These are phyloP conservation scores for Paraphoma chrysanthemicola DNA, from an alignment of 2,329 filamentous ascomycete species.

Conservation along the genomic window DNA sequence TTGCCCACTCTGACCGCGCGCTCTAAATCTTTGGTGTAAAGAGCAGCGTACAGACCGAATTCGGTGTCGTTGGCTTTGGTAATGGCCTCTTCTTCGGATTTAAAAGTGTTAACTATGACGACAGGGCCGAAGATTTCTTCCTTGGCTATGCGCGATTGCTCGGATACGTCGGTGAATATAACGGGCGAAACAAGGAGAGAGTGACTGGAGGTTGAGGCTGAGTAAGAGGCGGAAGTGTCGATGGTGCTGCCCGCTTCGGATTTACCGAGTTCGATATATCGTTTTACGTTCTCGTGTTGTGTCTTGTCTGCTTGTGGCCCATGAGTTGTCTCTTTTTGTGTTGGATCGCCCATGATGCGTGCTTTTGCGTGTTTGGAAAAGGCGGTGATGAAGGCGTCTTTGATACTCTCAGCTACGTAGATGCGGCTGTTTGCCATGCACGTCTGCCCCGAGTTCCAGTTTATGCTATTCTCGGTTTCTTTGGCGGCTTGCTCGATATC, in stretches of 20 bases:
- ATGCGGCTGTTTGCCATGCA: slow-evolving; percentile 66
- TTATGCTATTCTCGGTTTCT: slow-evolving; percentile 55
- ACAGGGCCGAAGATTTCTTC: slow-evolving; percentile 51
- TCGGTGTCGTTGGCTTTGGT: slow-evolving; percentile 47
- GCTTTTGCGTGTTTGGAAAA: slow-evolving; percentile 22
- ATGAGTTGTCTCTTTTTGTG: slow-evolving; percentile 18
- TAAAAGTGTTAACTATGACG: slow-evolving; percentile 46
- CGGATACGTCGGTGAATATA: slow-evolving; percentile 55
- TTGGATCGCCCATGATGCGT: slow-evolving; percentile 28
- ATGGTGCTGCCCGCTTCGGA: slow-evolving; percentile 46
- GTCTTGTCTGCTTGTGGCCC: slow-evolving; percentile 33
- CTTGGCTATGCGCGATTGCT: slow-evolving; percentile 46
- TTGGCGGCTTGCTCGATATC: slow-evolving; percentile 76
- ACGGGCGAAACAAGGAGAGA: slow-evolving; percentile 57
- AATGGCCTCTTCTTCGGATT: slow-evolving; percentile 45
- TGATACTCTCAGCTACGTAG: slow-evolving; percentile 61
- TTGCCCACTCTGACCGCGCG: slow-evolving; percentile 45
- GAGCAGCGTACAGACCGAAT: slow-evolving; percentile 46
- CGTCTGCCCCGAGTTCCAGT: slow-evolving; percentile 63
- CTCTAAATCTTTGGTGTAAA: slow-evolving; percentile 44
- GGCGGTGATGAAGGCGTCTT: slow-evolving; percentile 43
- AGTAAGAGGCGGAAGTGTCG: slow-evolving; percentile 41
- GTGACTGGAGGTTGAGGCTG: slow-evolving; percentile 32
- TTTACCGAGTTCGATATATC: slow-evolving; percentile 48
- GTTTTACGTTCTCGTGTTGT: slow-evolving; percentile 30